phyloP scores from a whole-genome alignment of 495 filamentous ascomycete species.

The Lasiosphaeria miniovina region DNA sequence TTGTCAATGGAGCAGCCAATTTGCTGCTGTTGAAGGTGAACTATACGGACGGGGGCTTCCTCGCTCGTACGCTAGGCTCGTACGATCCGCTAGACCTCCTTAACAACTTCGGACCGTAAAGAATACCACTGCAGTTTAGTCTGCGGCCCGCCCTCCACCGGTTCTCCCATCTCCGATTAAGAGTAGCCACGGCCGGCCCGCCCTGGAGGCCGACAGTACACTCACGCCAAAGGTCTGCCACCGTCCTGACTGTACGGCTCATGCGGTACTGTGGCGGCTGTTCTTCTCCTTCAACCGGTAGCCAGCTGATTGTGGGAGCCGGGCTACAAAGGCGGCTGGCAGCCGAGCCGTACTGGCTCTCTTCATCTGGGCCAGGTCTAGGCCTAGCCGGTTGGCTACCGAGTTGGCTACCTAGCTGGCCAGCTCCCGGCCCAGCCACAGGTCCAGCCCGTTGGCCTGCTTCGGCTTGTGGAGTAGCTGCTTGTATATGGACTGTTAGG shows the following conservation, averaged over 20 bases:
- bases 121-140: background rate
- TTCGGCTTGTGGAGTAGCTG: background rate
- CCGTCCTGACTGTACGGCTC: too few relatives aligned
- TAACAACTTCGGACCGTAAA: background rate
- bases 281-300: too few relatives aligned
- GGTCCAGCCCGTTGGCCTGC: background rate
- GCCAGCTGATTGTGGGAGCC: too few relatives aligned
- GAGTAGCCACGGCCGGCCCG: background rate
- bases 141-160: background rate
- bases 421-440: background rate
- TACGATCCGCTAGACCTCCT: background rate
- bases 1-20: background rate
- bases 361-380: background rate
- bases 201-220: background rate
- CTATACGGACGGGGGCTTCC: background rate
- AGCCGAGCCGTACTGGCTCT: background rate
- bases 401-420: background rate
- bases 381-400: background rate
- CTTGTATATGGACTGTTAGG: background rate
- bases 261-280: too few relatives aligned
- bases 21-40: background rate
- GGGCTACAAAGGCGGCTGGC: too few relatives aligned
- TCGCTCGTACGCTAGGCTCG: background rate
- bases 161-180: background rate
- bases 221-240: too few relatives aligned